Evolutionary conservation across 1,284 basidiomycete genomes (phyloP), one percentile per base, ranked within the genome.

Genomic region (Tilletia caries): DNA sequence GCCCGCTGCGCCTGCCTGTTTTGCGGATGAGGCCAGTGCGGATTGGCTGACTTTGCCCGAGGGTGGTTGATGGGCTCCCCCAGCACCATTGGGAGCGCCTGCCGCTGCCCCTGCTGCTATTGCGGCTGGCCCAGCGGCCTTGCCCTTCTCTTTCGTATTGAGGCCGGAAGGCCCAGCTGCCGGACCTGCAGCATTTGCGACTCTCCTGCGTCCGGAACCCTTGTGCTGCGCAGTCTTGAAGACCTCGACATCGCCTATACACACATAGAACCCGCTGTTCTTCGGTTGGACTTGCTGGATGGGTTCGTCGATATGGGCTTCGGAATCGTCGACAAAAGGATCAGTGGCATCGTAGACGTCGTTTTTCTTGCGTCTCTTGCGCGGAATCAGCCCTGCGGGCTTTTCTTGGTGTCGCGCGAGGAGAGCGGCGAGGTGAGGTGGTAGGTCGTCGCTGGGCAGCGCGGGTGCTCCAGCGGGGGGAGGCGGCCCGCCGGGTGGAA

Each of bases 291-390:
- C 92, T 79, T 93, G 92, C 84, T 89, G 92, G 1, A 91, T 93
- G 1, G 93, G 90, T 80, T 95, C 90, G 84, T 97, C 94, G 52
- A 95, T 86, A 25, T 89, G 89, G 68, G 96, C 87, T 82, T 98
- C 95, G 0, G 93, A 93, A 84, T 98, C 95, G 86, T 98, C 95
- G 79, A 98, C 97, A 85, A 98, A 98, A 0, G 92, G 91, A 84
- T 98, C 95, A 1, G 88, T 86, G 23, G 90, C 86, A 84, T 98
- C 95, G 86, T 98, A 98, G 25, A 84, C 83, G 58, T 72, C 68
- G 60, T 71, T 32, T 34, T 70, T 68, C 70, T 72, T 70, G 44
- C 73, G 72, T 67, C 68, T 72, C 68, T 70, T 81, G 71, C 23
- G 68, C 8, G 67, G 68, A 10, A 23, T 68, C 3, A 64, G 37